phyloP scores from a whole-genome alignment of 257 asterid species.

The Nicotiana otophora region DNA sequence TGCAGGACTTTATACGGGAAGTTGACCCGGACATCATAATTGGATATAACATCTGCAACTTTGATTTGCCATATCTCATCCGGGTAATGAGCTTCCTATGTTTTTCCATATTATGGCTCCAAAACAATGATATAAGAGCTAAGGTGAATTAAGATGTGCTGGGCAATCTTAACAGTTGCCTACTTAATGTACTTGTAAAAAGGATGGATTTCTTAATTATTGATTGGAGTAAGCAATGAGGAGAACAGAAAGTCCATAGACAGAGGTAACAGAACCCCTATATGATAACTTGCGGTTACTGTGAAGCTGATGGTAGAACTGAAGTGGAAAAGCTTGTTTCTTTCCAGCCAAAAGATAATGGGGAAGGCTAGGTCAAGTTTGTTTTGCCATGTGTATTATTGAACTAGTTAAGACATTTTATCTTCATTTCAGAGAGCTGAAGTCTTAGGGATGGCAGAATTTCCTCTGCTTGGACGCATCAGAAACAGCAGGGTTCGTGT shows the following conservation, averaged over 20 bases:
- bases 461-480: conserved; percentile 90
- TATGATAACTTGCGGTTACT: neutral
- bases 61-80: conserved; percentile 95
- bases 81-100: conserved; percentile 43
- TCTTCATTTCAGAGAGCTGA: conserved; percentile 74
- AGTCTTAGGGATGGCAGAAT: conserved; percentile 72
- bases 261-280: neutral
- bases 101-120: conserved; percentile 7
- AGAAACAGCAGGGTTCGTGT: conserved; percentile 85
- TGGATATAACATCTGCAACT: conserved; percentile 97
- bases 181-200: neutral
- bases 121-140: conserved; percentile 4
- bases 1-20: conserved; percentile 85
- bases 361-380: neutral
- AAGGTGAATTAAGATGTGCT: neutral
- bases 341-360: neutral
- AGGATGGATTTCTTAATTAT: neutral
- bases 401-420: conserved; percentile 3
- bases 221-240: neutral
- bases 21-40: conserved; percentile 95
- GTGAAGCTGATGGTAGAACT: neutral
- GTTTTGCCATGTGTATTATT: neutral
- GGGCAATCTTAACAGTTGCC: neutral
- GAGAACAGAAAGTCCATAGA: neutral
- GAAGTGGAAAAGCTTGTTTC: neutral